Percentiles rank a stretch among this genome's conserved stretches.
phyloP scores from a whole-genome alignment of 2,329 filamentous ascomycete genomes.

The Neocatenulostroma microsporum region DNA sequence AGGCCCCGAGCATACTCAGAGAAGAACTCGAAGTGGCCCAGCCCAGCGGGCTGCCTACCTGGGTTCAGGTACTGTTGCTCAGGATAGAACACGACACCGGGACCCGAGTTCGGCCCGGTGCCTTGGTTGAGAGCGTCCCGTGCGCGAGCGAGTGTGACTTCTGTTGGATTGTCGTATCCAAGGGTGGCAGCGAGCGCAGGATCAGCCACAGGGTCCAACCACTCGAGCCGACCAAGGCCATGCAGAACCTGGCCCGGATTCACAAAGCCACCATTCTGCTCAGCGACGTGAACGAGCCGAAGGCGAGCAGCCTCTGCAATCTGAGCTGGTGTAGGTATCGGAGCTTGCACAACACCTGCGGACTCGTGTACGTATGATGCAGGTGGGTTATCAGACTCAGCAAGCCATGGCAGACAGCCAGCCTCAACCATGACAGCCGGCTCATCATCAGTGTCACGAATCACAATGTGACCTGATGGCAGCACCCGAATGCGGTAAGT shows the following conservation, averaged over 20 bases:
- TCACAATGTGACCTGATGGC: no score
- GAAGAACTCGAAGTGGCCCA: slow-evolving; percentile 13
- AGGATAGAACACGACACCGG: slow-evolving; percentile 1
- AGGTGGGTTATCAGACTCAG: no score
- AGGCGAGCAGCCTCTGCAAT: no score
- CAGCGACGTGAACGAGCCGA: no score
- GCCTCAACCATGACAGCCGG: no score
- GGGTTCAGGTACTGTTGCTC: slow-evolving; percentile 9
- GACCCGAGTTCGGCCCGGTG: neutral
- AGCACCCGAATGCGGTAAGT: no score
- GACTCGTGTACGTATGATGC: no score
- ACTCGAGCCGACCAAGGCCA: slow-evolving; percentile 5
- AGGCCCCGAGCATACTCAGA: slow-evolving; percentile 3
- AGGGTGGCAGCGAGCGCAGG: neutral
- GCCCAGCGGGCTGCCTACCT: slow-evolving; percentile 6
- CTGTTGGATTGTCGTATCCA: slow-evolving; percentile 2
- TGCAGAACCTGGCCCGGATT: slow-evolving; percentile 1
- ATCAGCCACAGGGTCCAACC: slow-evolving; percentile 3
- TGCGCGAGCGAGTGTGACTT: slow-evolving; percentile 4
- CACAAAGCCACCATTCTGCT: no score
- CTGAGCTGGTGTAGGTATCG: no score
- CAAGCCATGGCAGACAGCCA: no score
- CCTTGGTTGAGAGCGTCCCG: slow-evolving; percentile 3
- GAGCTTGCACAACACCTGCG: no score
- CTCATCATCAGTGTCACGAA: no score